phyloP scores from a whole-genome alignment of 139 green algal species.

The Micractinium sp. region DNA sequence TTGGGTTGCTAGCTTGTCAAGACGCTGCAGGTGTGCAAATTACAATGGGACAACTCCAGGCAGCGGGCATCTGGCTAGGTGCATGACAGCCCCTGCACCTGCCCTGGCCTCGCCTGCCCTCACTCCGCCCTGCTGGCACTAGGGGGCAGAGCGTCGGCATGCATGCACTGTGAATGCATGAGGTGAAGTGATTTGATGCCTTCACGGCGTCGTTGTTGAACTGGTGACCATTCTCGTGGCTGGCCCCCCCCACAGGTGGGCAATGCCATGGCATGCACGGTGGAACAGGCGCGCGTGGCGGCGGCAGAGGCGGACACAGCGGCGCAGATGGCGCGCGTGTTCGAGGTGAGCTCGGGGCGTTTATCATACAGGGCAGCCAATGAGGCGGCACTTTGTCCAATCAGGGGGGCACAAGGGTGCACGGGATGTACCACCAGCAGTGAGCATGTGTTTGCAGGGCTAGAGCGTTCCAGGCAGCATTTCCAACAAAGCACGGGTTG shows the following conservation, averaged over 20 bases:
- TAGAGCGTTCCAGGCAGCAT: neutral
- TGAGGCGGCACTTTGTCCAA: too few species aligned
- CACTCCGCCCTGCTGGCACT: neutral
- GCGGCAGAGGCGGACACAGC: conserved; percentile 72
- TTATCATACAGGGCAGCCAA: neutral
- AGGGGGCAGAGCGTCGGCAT: too few species aligned
- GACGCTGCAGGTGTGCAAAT: too few species aligned
- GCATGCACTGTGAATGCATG: neutral
- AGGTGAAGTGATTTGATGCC: neutral
- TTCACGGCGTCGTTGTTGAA: neutral
- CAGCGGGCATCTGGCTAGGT: too few species aligned
- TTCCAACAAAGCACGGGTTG: too few species aligned
- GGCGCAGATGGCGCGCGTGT: conserved; percentile 58
- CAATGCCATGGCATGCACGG: conserved; percentile 56
- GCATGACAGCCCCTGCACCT: neutral
- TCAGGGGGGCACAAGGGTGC: too few species aligned
- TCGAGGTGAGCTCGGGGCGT: conserved; percentile 25
- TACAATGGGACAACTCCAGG: too few species aligned
- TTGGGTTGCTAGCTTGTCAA: neutral
- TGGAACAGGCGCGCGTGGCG: conserved; percentile 48
- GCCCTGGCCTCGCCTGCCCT: neutral
- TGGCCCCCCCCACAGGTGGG: conserved; percentile 39
- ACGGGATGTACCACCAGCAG: too few species aligned
- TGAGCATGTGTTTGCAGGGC: neutral
- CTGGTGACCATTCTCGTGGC: neutral